Conservation (phyloP, 345 rosid species). For the Cardamine resedifolia region DNA sequence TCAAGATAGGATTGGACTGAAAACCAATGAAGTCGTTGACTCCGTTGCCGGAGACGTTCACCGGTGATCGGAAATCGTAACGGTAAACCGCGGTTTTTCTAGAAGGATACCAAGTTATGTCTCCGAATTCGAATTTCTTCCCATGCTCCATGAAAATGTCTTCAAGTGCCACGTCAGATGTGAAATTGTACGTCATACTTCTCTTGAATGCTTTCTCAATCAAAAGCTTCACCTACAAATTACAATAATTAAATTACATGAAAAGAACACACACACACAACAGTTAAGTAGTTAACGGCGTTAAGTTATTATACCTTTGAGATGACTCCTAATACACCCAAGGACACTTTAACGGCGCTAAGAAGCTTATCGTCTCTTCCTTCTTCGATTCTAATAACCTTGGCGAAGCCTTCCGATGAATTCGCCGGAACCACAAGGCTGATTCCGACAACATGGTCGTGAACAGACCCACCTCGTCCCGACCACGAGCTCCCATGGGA, state of each 20-base stretch:
- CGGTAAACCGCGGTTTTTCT: slow-evolving; percentile 67
- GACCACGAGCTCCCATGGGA: slow-evolving; percentile 98
- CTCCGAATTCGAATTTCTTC: slow-evolving; percentile 67
- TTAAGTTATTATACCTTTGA: slow-evolving; percentile 60
- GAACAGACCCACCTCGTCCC: slow-evolving; percentile 91
- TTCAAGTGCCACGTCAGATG: slow-evolving; percentile 59
- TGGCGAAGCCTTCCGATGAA: slow-evolving; percentile 61
- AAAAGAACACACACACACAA: background rate
- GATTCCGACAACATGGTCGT: slow-evolving; percentile 77
- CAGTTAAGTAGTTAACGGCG: background rate
- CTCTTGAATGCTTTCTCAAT: slow-evolving; percentile 75
- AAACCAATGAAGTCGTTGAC: slow-evolving; percentile 72
- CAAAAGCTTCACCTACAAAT: slow-evolving; percentile 60
- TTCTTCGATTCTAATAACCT: slow-evolving; percentile 51
- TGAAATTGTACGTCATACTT: slow-evolving; percentile 66
- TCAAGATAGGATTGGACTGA: slow-evolving; percentile 55
- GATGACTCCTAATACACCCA: slow-evolving; percentile 76
- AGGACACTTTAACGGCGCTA: slow-evolving; percentile 69
- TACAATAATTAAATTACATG: background rate
- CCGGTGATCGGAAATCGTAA: slow-evolving; percentile 62
- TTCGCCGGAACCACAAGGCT: slow-evolving; percentile 60
- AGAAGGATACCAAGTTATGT: slow-evolving; percentile 88
- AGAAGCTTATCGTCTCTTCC: slow-evolving; percentile 53
- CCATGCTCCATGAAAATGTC: slow-evolving; percentile 60
- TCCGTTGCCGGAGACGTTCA: slow-evolving; percentile 54